A percentile compares a stretch with the other conserved stretches of the same genome.
phyloP scores from a whole-genome alignment of 2,329 filamentous ascomycete species.

The Aspergillus uvarum region DNA sequence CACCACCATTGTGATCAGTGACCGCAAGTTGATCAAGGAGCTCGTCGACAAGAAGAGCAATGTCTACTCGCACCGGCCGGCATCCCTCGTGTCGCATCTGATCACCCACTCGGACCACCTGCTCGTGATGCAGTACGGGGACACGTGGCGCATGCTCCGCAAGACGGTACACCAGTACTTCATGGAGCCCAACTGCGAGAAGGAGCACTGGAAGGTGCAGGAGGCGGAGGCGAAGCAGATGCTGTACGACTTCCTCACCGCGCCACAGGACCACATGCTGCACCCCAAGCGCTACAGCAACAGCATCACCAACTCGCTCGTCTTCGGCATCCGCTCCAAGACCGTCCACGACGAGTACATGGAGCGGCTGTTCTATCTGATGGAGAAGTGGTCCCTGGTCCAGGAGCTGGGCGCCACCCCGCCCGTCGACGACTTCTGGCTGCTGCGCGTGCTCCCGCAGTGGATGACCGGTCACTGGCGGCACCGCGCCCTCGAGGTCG shows the following conservation, averaged over 20 bases:
- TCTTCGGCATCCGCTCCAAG: slow-evolving; percentile 38
- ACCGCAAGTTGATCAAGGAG: slow-evolving; percentile 42
- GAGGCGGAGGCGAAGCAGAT: slow-evolving; percentile 52
- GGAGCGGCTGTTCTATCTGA: slow-evolving; percentile 43
- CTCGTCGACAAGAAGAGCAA: slow-evolving; percentile 49
- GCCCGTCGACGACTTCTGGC: slow-evolving; percentile 49
- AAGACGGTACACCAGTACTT: slow-evolving; percentile 48
- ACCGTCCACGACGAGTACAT: slow-evolving; percentile 37
- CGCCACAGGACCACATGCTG: slow-evolving; percentile 42
- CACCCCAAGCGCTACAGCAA: slow-evolving; percentile 52
- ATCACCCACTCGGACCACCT: slow-evolving; percentile 51
- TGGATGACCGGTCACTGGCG: slow-evolving; percentile 43
- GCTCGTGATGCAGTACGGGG: slow-evolving; percentile 49
- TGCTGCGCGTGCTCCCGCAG: slow-evolving; percentile 46
- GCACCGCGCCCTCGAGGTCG: slow-evolving; percentile 38
- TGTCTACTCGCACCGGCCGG: slow-evolving; percentile 47
- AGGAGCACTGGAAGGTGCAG: slow-evolving; percentile 43
- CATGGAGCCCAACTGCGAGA: slow-evolving; percentile 47
- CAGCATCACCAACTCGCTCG: slow-evolving; percentile 47
- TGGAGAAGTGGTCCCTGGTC: slow-evolving; percentile 46
- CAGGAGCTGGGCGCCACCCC: slow-evolving; percentile 51
- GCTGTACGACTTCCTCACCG: slow-evolving; percentile 43
- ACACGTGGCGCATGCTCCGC: slow-evolving; percentile 48
- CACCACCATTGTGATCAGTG: slow-evolving; percentile 46
- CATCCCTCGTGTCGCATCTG: slow-evolving; percentile 44